Evolutionary conservation across 140 eudicot genomes (phyloP).

Genomic region (Senecio squalidus): DNA sequence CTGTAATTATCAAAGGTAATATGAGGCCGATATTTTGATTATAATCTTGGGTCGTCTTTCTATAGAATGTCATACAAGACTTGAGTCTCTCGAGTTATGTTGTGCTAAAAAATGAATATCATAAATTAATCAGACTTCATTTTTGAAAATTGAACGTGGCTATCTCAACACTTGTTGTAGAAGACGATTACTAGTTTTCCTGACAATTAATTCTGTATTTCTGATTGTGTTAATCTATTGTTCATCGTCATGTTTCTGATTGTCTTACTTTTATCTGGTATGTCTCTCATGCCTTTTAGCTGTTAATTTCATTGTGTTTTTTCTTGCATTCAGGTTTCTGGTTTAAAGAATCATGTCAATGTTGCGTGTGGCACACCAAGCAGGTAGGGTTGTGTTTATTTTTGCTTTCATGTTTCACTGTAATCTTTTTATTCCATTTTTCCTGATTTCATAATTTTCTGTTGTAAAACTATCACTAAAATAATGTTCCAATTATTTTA

Average conservation of each 20-base stretch:
- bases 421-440: background rate
- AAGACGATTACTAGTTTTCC: background rate
- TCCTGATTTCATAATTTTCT: background rate
- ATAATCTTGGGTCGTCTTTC: too few relatives aligned
- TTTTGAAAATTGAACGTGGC: background rate
- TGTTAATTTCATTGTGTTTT: background rate
- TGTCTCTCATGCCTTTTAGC: conserved; percentile 11
- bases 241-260: background rate
- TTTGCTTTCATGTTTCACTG: background rate
- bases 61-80: background rate
- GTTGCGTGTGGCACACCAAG: conserved; percentile 88
- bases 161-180: conserved; percentile 4
- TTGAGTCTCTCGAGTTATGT: background rate
- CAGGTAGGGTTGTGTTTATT: conserved; percentile 43
- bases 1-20: too few relatives aligned
- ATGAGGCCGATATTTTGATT: too few relatives aligned
- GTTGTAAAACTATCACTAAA: background rate
- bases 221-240: too few relatives aligned
- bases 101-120: background rate
- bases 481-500: background rate
- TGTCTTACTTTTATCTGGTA: background rate
- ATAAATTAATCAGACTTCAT: background rate
- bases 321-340: conserved; percentile 43
- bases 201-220: background rate
- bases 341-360: conserved; percentile 69